Conservation (phyloP, 306 rosid species). For the Medicago ruthenica region DNA sequence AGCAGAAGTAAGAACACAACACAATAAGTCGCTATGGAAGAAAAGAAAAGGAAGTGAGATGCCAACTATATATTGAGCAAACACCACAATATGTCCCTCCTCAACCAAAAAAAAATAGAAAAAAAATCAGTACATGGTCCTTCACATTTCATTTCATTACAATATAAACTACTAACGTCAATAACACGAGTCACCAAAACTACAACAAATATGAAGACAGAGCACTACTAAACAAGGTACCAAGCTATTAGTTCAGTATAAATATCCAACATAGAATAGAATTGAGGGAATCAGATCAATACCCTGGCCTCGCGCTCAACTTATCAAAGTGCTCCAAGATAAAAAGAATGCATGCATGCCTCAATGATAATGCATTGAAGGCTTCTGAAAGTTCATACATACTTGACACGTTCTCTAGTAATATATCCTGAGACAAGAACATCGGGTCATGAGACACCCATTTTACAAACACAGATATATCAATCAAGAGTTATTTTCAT, state of each 20-base stretch:
- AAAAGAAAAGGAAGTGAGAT: background rate
- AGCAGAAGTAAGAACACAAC: conserved; percentile 26
- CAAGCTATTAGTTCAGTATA: conserved; percentile 12
- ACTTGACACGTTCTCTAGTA: conserved; percentile 80
- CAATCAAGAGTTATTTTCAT: background rate
- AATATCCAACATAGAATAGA: conserved; percentile 7
- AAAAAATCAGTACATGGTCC: background rate
- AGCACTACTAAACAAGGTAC: conserved; percentile 18
- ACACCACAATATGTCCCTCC: background rate
- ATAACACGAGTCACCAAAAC: conserved; percentile 4
- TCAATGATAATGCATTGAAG: conserved; percentile 87
- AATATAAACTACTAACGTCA: background rate
- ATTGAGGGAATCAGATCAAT: conserved; percentile 48
- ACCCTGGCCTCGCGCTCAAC: conserved; percentile 92
- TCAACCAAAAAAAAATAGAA: no score
- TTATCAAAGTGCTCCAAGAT: conserved; percentile 90
- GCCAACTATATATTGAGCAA: background rate
- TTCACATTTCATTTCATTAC: conserved; percentile 6
- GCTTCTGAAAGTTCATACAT: conserved; percentile 99
- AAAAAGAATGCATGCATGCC: conserved; percentile 91
- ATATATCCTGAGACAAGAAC: conserved; percentile 73
- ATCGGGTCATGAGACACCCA: conserved; percentile 32
- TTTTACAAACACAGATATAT: background rate
- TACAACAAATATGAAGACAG: background rate
- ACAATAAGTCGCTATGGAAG: background rate